These are phyloP conservation scores for Aspergillus affinis DNA, from an alignment of 495 filamentous ascomycete species.

Conservation along the genomic window DNA sequence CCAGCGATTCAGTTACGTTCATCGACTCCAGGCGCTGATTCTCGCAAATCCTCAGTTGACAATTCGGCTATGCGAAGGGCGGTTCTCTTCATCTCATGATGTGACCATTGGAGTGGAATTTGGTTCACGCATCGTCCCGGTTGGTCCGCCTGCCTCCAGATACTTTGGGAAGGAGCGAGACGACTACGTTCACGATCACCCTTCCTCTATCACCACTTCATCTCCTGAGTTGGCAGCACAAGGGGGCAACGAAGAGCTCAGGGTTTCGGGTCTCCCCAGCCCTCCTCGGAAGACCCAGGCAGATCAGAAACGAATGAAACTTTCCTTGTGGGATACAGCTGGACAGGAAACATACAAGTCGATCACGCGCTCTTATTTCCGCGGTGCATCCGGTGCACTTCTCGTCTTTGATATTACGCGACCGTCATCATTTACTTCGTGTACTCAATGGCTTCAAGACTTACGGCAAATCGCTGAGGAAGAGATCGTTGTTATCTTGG, in stretches of 20 bases:
- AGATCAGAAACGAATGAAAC: conserved; percentile 72
- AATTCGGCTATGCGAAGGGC: conserved; percentile 94
- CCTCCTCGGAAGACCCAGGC: conserved; percentile 32
- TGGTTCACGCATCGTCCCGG: conserved; percentile 88
- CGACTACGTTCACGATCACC: conserved; percentile 16
- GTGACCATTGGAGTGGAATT: conserved; percentile 99
- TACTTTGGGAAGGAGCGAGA: conserved; percentile 40
- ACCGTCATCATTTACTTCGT: conserved; percentile 78
- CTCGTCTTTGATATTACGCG: conserved; percentile 94
- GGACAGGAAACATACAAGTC: conserved; percentile 97
- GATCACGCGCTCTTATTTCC: conserved; percentile 93
- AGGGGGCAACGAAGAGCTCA: conserved; percentile 21
- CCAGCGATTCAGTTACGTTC: background rate
- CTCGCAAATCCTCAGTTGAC: conserved; percentile 58
- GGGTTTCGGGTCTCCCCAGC: conserved; percentile 33
- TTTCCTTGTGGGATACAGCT: conserved; percentile 92
- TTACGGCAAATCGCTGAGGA: conserved; percentile 90
- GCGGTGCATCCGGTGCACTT: conserved; percentile 86
- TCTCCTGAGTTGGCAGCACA: conserved; percentile 1
- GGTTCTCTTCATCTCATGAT: conserved; percentile 89
- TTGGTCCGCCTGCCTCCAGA: conserved; percentile 67
- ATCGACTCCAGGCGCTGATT: conserved; percentile 13
- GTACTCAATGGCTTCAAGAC: conserved; percentile 88
- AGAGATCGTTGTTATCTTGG: conserved; percentile 87
- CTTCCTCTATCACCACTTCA: conserved; percentile 14